Conservation (phyloP, 768 basidiomycete species). For the Strobilomyces dryophilus region DNA sequence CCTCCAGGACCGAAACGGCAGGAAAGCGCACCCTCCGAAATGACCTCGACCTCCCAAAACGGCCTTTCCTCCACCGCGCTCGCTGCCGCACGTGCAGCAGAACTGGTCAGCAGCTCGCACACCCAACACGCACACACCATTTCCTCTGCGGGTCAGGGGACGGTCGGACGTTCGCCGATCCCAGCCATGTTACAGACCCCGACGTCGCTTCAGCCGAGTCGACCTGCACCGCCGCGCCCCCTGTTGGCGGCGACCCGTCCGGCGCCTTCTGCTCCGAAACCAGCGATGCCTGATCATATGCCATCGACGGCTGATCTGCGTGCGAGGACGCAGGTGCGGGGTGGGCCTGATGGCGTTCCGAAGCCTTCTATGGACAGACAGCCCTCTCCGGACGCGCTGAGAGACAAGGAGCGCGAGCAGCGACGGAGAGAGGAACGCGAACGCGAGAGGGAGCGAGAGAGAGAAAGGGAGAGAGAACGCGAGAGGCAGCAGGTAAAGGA, state of each 20-base stretch:
- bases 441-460: conserved; percentile 24
- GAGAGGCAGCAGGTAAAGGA: conserved; percentile 27
- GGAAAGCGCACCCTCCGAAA: conserved; percentile 41
- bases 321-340: conserved; percentile 57
- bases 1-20: conserved; percentile 39
- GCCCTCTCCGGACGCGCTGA: conserved; percentile 39
- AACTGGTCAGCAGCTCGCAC: conserved; percentile 55
- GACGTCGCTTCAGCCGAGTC: conserved; percentile 47
- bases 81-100: conserved; percentile 58
- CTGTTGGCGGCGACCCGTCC: conserved; percentile 51
- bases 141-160: conserved; percentile 30
- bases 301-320: conserved; percentile 65
- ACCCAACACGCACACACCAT: conserved; percentile 38
- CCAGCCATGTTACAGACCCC: conserved; percentile 24
- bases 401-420: conserved; percentile 38
- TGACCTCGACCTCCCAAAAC: conserved; percentile 27
- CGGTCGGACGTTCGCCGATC: conserved; percentile 25
- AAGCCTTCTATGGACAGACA: conserved; percentile 31
- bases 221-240: conserved; percentile 70
- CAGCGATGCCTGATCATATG: conserved; percentile 43
- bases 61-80: conserved; percentile 40
- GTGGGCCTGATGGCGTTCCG: conserved; percentile 35
- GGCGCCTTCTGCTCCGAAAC: conserved; percentile 47
- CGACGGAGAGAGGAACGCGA: conserved; percentile 37
- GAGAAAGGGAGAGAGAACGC: conserved; percentile 22